Conservation (phyloP, 208 protist species). For the Porcisia deanei region DNA sequence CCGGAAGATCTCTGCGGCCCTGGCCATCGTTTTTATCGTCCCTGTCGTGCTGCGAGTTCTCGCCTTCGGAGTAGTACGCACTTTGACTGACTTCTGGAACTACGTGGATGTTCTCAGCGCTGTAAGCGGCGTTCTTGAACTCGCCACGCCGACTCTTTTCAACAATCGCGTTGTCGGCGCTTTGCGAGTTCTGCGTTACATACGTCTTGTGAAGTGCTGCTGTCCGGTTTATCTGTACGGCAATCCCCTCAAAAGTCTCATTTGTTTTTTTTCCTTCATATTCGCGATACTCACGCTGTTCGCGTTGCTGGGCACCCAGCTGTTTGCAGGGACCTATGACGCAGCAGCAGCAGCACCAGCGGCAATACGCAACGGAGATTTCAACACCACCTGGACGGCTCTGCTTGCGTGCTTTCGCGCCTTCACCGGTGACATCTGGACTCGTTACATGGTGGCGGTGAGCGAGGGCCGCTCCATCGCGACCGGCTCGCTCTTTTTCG, state of each 20-base stretch:
- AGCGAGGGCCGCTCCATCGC: constrained; percentile 23
- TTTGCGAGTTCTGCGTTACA: constrained; percentile 46
- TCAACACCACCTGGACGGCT: constrained; percentile 53
- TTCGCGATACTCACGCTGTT: constrained; percentile 39
- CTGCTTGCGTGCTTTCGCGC: constrained; percentile 46
- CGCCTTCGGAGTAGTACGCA: constrained; percentile 24
- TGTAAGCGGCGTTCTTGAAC: constrained; percentile 43
- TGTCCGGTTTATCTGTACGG: constrained; percentile 17
- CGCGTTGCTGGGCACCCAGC: constrained; percentile 57
- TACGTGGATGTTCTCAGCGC: constrained; percentile 42
- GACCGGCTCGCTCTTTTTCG: constrained; percentile 49
- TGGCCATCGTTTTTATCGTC: constrained; percentile 43
- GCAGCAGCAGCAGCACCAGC: not conserved
- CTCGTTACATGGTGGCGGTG: constrained; percentile 27
- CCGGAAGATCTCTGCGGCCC: constrained; percentile 25
- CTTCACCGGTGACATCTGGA: constrained; percentile 56
- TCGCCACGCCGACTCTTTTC: constrained; percentile 30
- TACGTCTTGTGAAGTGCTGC: constrained; percentile 34
- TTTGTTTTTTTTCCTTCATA: constrained; percentile 29
- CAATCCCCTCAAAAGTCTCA: constrained; percentile 21
- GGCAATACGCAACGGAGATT: constrained; percentile 34
- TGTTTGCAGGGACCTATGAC: constrained; percentile 36
- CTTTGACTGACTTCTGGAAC: constrained; percentile 39
- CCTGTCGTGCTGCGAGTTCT: constrained; percentile 40
- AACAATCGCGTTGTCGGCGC: constrained; percentile 26